A percentile compares a stretch with the other conserved stretches of the same genome.
Conservation (phyloP, 2,329 filamentous ascomycete species). For the Ophiocordyceps unilateralis region DNA sequence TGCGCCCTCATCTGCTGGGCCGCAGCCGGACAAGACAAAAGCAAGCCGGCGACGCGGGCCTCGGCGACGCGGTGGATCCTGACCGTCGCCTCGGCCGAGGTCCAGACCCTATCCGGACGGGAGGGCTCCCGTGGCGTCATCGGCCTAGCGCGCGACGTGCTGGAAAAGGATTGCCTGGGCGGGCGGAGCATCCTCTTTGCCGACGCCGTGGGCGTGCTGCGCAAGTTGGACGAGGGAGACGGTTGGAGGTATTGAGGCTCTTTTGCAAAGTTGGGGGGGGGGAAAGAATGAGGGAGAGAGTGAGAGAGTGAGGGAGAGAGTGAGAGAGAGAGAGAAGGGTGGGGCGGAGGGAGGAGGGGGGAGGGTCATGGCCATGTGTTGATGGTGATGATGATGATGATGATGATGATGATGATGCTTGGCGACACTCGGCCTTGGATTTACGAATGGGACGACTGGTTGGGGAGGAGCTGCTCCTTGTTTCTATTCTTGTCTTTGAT, state of each 20-base stretch:
- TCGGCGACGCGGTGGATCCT: conserved; percentile 20
- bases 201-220: conserved; percentile 35
- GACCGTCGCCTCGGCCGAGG: conserved; percentile 22
- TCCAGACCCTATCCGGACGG: conserved; percentile 15
- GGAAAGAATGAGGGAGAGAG: too few relatives aligned
- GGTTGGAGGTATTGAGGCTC: too few relatives aligned
- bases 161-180: conserved; percentile 32
- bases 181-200: conserved; percentile 30
- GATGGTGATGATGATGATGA: neutral
- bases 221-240: conserved; percentile 28
- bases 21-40: conserved; percentile 16
- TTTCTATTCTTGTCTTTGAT: too few relatives aligned
- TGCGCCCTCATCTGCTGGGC: conserved; percentile 44
- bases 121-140: conserved; percentile 29
- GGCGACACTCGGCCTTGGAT: too few relatives aligned
- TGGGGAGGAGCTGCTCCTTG: too few relatives aligned
- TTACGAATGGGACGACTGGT: neutral
- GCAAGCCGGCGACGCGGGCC: conserved; percentile 12
- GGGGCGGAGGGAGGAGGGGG: neutral
- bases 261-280: too few relatives aligned
- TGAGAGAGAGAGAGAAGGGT: too few relatives aligned
- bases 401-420: neutral
- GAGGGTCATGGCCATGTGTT: neutral
- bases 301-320: too few relatives aligned
- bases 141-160: conserved; percentile 25